Percentiles rank a stretch among this genome's conserved stretches.
These are phyloP conservation scores for Pythium folliculosum DNA, from an alignment of 352 stramenopile species.

Conservation along the genomic window DNA sequence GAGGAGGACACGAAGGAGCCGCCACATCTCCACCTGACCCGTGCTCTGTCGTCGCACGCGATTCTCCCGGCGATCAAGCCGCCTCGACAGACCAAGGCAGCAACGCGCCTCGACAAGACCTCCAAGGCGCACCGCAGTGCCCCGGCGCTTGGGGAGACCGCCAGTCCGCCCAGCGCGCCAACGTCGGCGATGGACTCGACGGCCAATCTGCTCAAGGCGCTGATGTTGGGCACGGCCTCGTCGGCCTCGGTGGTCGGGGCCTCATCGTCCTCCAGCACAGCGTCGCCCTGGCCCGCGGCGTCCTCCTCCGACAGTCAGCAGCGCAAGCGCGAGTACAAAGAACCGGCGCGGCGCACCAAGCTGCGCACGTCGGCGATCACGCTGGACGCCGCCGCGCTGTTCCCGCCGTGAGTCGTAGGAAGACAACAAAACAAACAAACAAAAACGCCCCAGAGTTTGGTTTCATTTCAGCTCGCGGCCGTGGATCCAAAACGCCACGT, in stretches of 20 bases:
- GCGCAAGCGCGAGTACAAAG: constrained; percentile 4
- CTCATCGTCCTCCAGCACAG: constrained; percentile 2
- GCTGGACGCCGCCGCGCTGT: constrained; percentile 27
- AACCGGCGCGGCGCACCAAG: constrained; percentile 24
- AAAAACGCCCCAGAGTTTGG: too few species aligned
- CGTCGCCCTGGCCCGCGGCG: constrained; percentile 5
- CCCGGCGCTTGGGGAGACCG: neutral
- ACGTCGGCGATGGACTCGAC: constrained; percentile 27
- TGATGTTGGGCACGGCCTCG: constrained; percentile 31
- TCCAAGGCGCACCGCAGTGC: constrained; percentile 2
- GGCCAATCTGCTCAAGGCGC: constrained; percentile 31
- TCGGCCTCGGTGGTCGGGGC: constrained; percentile 18
- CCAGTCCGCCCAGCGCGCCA: neutral
- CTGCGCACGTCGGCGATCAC: constrained; percentile 31
- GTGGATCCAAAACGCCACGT: constrained; percentile 83
- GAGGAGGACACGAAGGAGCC: neutral
- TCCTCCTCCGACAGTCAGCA: constrained; percentile 5
- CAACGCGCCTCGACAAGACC: neutral
- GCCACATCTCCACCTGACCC: neutral
- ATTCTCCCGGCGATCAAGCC: constrained; percentile 25
- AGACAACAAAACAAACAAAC: too few species aligned
- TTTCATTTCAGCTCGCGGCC: constrained; percentile 44
- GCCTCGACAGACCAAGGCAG: neutral
- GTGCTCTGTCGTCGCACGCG: constrained; percentile 19
- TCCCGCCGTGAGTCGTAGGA: too few species aligned